phyloP scores from a whole-genome alignment of 1,284 basidiomycete species.

The Meira nashicola region DNA sequence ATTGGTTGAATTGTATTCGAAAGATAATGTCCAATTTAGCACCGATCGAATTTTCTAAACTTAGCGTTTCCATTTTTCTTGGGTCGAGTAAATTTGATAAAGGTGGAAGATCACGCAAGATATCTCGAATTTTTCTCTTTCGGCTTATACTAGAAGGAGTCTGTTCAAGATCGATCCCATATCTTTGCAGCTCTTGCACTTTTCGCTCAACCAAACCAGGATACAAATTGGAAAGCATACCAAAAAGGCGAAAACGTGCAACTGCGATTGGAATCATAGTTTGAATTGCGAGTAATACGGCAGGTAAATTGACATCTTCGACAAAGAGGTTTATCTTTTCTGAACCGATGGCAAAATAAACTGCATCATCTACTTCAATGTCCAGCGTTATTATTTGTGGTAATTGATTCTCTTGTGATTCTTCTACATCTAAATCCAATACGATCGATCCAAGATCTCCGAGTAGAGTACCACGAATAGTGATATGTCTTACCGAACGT shows the following conservation, averaged over 20 bases:
- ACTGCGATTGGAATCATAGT: neutral
- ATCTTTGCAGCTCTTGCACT: too few species aligned
- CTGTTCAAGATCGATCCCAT: too few species aligned
- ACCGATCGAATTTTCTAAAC: neutral
- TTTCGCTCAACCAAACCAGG: neutral
- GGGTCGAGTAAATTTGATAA: neutral
- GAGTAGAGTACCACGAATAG: neutral
- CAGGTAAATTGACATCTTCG: neutral
- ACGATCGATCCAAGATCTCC: neutral
- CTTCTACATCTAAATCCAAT: neutral
- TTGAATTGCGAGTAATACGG: neutral
- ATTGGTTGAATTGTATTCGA: neutral
- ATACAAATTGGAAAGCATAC: neutral
- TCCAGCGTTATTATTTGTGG: neutral
- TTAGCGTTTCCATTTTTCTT: neutral
- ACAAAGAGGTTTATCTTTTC: neutral
- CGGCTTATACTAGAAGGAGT: too few species aligned
- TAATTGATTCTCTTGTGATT: neutral
- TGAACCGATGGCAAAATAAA: neutral
- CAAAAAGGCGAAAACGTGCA: neutral
- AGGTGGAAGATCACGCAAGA: too few species aligned
- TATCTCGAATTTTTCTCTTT: neutral
- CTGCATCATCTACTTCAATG: neutral
- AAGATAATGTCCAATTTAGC: constrained; percentile 1
- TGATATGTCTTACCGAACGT: neutral